Conservation (phyloP, 495 filamentous ascomycete species). For the Gamarada debralockiae region DNA sequence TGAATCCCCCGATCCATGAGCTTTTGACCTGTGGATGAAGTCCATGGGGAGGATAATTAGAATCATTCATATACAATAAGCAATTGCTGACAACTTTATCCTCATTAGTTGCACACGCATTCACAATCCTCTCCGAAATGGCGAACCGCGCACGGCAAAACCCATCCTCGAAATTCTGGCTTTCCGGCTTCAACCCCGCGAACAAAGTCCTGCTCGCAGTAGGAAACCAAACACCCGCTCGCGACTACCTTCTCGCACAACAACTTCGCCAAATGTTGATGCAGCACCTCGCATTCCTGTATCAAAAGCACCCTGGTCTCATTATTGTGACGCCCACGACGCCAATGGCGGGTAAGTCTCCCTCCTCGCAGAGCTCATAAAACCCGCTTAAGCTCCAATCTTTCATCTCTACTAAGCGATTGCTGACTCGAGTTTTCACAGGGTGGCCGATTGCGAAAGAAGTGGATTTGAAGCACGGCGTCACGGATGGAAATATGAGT, state of each 20-base stretch:
- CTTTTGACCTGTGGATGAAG: too few relatives aligned
- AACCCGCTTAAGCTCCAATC: too few relatives aligned
- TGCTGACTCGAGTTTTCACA: too few relatives aligned
- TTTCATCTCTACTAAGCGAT: too few relatives aligned
- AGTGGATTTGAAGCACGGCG: conserved; percentile 55
- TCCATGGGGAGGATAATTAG: too few relatives aligned
- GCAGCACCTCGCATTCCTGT: conserved; percentile 75
- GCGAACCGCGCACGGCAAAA: conserved; percentile 31
- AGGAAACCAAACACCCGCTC: conserved; percentile 56
- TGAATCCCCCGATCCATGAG: too few relatives aligned
- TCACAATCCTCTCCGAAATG: conserved; percentile 75
- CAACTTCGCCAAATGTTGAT: conserved; percentile 75
- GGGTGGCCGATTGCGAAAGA: conserved; percentile 59
- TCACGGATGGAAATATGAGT: conserved; percentile 67
- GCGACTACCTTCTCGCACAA: conserved; percentile 71
- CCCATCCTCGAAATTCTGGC: conserved; percentile 23
- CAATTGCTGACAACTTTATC: too few relatives aligned
- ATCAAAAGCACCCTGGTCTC: conserved; percentile 65
- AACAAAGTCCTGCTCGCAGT: conserved; percentile 72
- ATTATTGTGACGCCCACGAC: conserved; percentile 77
- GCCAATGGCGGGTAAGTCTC: conserved; percentile 65
- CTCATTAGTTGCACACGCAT: conserved; percentile 59
- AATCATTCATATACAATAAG: too few relatives aligned
- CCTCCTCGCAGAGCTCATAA: too few relatives aligned
- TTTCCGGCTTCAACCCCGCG: conserved; percentile 55